phyloP scores from a whole-genome alignment of 495 filamentous ascomycete genomes.

The Penicillium coprophilum region DNA sequence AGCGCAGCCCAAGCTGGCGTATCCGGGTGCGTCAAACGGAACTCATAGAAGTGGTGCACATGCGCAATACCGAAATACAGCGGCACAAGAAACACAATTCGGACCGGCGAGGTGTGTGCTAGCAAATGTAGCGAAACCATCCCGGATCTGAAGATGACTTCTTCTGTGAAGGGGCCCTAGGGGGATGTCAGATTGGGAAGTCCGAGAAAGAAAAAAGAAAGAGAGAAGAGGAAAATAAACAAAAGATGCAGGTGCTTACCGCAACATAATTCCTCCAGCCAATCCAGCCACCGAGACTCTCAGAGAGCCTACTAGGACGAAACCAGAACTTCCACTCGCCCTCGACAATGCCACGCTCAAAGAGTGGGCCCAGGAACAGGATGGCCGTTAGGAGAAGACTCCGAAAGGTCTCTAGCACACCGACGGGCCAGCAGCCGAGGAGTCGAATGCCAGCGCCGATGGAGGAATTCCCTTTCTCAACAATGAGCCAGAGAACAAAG shows the following conservation, averaged over 20 bases:
- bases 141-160: conserved; percentile 85
- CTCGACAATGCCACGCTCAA: conserved; percentile 69
- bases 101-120: conserved; percentile 56
- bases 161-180: conserved; percentile 87
- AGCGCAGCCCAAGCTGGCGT: conserved; percentile 59
- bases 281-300: conserved; percentile 58
- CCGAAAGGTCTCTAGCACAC: conserved; percentile 55
- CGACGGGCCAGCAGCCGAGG: conserved; percentile 74
- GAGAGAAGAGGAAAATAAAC: conserved; percentile 11
- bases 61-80: conserved; percentile 95
- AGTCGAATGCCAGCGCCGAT: conserved; percentile 56
- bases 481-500: conserved; percentile 61
- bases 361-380: conserved; percentile 84
- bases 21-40: conserved; percentile 74
- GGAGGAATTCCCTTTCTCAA: conserved; percentile 44
- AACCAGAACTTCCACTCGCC: conserved; percentile 68
- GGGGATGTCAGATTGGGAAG: background rate
- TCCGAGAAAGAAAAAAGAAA: background rate
- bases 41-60: conserved; percentile 95
- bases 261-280: conserved; percentile 66
- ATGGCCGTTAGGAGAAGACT: conserved; percentile 67
- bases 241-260: conserved; percentile 38
- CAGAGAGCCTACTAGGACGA: conserved; percentile 37
- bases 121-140: conserved; percentile 79
- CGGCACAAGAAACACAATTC: conserved; percentile 75